Evolutionary conservation across 768 basidiomycete species (phyloP).

Genomic region (Leccinum incarnatum): DNA sequence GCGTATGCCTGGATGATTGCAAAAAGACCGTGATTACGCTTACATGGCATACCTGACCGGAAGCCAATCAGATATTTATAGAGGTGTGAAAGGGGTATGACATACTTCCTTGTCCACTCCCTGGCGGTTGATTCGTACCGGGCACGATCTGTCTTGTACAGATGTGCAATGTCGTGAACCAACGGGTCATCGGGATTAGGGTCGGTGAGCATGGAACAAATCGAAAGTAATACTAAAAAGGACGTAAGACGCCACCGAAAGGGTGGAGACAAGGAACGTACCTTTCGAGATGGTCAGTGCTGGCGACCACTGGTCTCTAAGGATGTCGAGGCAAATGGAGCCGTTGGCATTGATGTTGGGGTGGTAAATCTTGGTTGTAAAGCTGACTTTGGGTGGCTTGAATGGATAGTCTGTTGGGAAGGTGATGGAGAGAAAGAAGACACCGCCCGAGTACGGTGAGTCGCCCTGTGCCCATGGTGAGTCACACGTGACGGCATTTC

Average conservation of each 20-base stretch:
- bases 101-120: conserved; percentile 99
- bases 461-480: conserved; percentile 63
- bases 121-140: conserved; percentile 97
- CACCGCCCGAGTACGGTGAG: conserved; percentile 97
- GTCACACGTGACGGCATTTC: conserved; percentile 18
- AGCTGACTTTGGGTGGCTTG: conserved; percentile 99
- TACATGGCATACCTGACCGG: conserved; percentile 52
- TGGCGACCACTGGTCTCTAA: conserved; percentile 99
- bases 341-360: conserved; percentile 99
- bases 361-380: conserved; percentile 99
- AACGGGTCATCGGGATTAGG: conserved; percentile 99
- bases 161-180: conserved; percentile 96
- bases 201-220: conserved; percentile 99
- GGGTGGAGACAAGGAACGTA: conserved; percentile 28
- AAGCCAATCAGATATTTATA: conserved; percentile 1
- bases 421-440: conserved; percentile 94
- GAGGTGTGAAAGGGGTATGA: neutral
- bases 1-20: conserved; percentile 20
- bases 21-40: conserved; percentile 24
- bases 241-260: neutral
- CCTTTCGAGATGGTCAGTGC: conserved; percentile 99
- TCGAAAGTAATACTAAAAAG: conserved; percentile 81
- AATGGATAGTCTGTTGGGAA: conserved; percentile 99
- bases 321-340: conserved; percentile 96
- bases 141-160: conserved; percentile 98